Base-by-base conservation (phyloP, 192 early-diverging fungal species). In the Chytriomyces sp. region DNA sequence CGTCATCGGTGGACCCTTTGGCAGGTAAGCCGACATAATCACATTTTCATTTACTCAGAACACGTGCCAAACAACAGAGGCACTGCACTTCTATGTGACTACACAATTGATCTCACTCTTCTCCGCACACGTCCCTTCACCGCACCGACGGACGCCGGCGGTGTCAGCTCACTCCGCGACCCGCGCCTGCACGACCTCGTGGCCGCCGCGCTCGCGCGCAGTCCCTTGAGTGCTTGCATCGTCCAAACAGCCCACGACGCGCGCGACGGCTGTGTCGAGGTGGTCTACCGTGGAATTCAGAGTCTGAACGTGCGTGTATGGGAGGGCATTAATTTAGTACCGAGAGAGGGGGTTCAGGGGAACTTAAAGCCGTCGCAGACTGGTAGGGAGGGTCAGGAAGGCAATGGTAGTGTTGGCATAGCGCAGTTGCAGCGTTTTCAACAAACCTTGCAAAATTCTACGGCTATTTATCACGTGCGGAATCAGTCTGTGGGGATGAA, bases 1-100 rank as follows among this genome's bases (percentile, higher is more conserved):
- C 5, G 49, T 65, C 28, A 41, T 65, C 17, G 14, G 26, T 17
- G 63, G 63, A 7, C 8, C 40, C 28, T 65, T 65, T 49, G 63
- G 63, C 7, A 40, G 63, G 40, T 31, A 30, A n/a, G 5, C 5
- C 22, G n/a, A 28, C 12, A 26, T 58, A 4, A 14, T 58, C 22
- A 58, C 12, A 14, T 12, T 31, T 25, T 30, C 30, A 28, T n/a
- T n/a, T 12, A 30, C 17, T 14, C 30, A 26, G 56, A 49, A 58
- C 30, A 28, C 22, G 56, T 28, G 12, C 12, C 30, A 3, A 14
- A 28, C 12, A 25, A 14, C 4, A 58, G n/a, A 17, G 30, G 30
- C 12, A 58, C 56, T 19, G 12, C 12, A 3, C 22, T n/a, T 19
- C 19, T 58, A 28, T n/a, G 12, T 58, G 56, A 58, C 30, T 14